Evolutionary conservation across 441 rosid genomes (phyloP).

Genomic region (Populus hybrid): DNA sequence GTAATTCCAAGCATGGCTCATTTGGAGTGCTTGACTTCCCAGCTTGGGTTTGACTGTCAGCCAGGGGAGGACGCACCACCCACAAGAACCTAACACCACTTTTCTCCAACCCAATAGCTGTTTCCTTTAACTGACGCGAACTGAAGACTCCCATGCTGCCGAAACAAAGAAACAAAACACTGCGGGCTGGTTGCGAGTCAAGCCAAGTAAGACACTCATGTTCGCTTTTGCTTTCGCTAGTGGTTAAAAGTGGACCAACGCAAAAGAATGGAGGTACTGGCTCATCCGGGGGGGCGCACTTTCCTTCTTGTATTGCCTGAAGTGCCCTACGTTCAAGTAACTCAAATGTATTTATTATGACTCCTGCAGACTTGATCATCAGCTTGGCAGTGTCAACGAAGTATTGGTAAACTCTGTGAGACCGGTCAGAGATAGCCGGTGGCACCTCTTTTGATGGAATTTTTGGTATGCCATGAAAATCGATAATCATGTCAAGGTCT

Average conservation of each 20-base stretch:
- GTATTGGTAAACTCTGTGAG: slow-evolving; percentile 15
- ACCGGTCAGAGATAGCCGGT: not conserved
- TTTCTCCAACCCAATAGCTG: slow-evolving; percentile 39
- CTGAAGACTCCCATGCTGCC: slow-evolving; percentile 39
- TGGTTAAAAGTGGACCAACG: slow-evolving; percentile 32
- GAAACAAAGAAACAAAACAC: slow-evolving; percentile 40
- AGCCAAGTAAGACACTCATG: slow-evolving; percentile 37
- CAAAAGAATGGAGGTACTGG: slow-evolving; percentile 26
- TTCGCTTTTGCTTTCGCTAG: not conserved
- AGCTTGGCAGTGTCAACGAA: slow-evolving; percentile 8
- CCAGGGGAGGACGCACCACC: slow-evolving; percentile 32
- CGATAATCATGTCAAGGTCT: slow-evolving; percentile 12
- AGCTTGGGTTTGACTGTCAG: not conserved
- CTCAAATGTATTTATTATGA: slow-evolving; percentile 38
- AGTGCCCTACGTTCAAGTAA: slow-evolving; percentile 29
- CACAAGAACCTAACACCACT: slow-evolving; percentile 37
- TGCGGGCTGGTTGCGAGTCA: slow-evolving; percentile 27
- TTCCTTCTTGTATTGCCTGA: slow-evolving; percentile 23
- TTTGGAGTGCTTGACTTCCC: not conserved
- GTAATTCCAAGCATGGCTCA: not conserved
- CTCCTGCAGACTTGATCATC: slow-evolving; percentile 29
- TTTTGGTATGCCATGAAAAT: slow-evolving; percentile 28
- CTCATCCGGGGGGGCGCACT: slow-evolving; percentile 12
- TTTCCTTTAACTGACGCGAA: slow-evolving; percentile 31
- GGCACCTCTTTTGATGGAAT: slow-evolving; percentile 24